Base-by-base conservation (phyloP, 2,329 filamentous ascomycete genomes). In the Pseudocercospora crystallina region DNA sequence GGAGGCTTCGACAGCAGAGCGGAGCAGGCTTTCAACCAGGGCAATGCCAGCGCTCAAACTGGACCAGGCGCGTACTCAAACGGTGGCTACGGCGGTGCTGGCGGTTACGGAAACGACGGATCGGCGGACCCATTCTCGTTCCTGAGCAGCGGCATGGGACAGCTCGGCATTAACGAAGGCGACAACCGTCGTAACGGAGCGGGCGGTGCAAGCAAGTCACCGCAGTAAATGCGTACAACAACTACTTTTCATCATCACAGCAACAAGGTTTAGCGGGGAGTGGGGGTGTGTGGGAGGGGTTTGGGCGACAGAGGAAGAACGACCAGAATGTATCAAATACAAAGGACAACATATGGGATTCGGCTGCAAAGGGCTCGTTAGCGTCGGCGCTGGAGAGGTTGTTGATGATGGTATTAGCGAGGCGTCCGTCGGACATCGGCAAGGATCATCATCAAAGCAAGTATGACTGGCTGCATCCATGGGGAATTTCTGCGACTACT, bases 1-100 rank as follows among this genome's bases (percentile, higher is more conserved):
- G 47, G 50, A 29, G 87, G 90, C 10, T 97, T 99, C 66, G 91
- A 96, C 68, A 95, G 90, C 76, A 89, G 91, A 57, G 90, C 92
- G 12, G 92, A 97, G 75, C 90, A 90, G 54, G 92, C 94, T 20
- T 99, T 99, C 78, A 89, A 68, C 55, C 65, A 67, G 30, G 92
- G 94, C 61, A 89, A 88, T 49, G 86, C 86, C 14, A 84, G 85
- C 12, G 89, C 87, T 38, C 86, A 85, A 54, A 88, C 87, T 41
- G 60, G 53, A n/a, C 57, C 60, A 35, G 84, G 86, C 29, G 65
- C 69, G 26, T 73, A 69, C 31, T 84, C 86, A 36, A 89, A 88
- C 73, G 87, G 86, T 64, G 83, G 83, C 29, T 61, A 62, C 49
- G 61, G 60, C 43, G 53, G 56, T 46, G 61, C 62, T 52, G 61